Evolutionary conservation across 129 eudicot species (phyloP).

Genomic region (Kitagawia praeruptora): DNA sequence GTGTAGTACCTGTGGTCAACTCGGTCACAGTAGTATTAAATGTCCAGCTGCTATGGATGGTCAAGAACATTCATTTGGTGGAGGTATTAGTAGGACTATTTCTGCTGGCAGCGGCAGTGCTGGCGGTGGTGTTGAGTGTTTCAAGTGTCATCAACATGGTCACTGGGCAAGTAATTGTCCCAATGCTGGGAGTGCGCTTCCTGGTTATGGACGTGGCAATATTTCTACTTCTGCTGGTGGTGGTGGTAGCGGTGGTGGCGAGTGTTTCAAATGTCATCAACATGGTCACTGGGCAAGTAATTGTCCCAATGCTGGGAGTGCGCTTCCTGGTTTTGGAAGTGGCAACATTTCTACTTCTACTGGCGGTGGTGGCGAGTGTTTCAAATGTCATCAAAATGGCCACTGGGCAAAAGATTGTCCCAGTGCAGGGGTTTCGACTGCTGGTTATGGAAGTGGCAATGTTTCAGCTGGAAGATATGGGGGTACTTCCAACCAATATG

Average conservation of each 20-base stretch:
- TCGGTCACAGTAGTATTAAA: constrained; percentile 46
- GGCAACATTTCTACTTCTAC: constrained; percentile 20
- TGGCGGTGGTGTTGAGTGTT: constrained; percentile 36
- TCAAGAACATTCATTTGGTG: constrained; percentile 31
- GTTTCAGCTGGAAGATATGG: constrained; percentile 8
- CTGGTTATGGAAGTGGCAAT: constrained; percentile 18
- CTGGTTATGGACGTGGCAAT: constrained; percentile 51
- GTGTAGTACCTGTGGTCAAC: constrained; percentile 67
- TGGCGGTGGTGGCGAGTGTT: constrained; percentile 33
- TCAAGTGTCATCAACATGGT: constrained; percentile 65
- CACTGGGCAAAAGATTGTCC: constrained; percentile 84
- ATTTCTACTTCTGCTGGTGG: constrained; percentile 12
- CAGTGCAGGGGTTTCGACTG: neutral
- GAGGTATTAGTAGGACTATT: constrained; percentile 20
- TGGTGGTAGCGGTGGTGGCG: constrained; percentile 20
- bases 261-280: constrained; percentile 65
- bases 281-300: constrained; percentile 75
- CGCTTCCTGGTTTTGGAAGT: constrained; percentile 50
- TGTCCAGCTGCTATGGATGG: constrained; percentile 51
- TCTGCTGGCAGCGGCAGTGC: constrained; percentile 20
- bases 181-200: constrained; percentile 31
- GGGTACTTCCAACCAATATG: constrained; percentile 32
- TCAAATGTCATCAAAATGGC: constrained; percentile 61
- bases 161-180: constrained; percentile 83
- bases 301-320: constrained; percentile 46